Evolutionary conservation across 2,329 filamentous ascomycete genomes (phyloP).

Genomic region (Stromatinia cepivora): DNA sequence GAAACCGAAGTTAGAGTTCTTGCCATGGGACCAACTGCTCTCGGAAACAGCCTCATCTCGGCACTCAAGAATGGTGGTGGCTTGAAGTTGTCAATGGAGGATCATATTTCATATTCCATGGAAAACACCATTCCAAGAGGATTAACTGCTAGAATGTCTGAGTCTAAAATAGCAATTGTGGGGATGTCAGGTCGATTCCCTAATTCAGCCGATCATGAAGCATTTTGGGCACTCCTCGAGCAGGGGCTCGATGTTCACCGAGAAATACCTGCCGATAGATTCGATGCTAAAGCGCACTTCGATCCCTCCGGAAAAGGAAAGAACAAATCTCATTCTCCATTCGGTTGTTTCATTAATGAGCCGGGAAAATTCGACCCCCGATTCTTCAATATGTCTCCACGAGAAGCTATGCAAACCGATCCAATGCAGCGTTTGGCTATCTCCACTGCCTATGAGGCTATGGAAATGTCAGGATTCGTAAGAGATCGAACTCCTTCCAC

Average conservation of each 20-base stretch:
- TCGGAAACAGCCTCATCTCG: constrained; percentile 25
- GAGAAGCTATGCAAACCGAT: constrained; percentile 75
- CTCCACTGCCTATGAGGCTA: constrained; percentile 70
- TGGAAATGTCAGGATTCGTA: constrained; percentile 23
- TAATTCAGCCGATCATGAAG: constrained; percentile 66
- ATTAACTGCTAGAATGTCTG: constrained; percentile 24
- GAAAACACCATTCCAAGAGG: constrained; percentile 28
- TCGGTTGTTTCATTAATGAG: constrained; percentile 68
- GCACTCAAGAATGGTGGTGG: constrained; percentile 17
- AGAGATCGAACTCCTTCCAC: constrained; percentile 32
- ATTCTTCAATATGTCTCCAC: constrained; percentile 83
- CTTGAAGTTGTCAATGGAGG: constrained; percentile 28
- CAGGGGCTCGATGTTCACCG: constrained; percentile 74
- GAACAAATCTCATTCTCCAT: constrained; percentile 74
- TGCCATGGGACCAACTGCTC: constrained; percentile 32
- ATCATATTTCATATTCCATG: constrained; percentile 27
- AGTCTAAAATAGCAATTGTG: constrained; percentile 62
- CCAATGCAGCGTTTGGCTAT: constrained; percentile 76
- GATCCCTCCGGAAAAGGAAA: constrained; percentile 70
- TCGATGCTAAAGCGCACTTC: constrained; percentile 69
- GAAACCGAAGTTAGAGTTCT: constrained; percentile 27
- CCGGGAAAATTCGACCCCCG: constrained; percentile 74
- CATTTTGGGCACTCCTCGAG: constrained; percentile 72
- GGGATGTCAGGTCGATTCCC: constrained; percentile 79
- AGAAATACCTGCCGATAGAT: constrained; percentile 57